Evolutionary conservation across 2,329 filamentous ascomycete species (phyloP).

Genomic region (Aspergillus versicolor): DNA sequence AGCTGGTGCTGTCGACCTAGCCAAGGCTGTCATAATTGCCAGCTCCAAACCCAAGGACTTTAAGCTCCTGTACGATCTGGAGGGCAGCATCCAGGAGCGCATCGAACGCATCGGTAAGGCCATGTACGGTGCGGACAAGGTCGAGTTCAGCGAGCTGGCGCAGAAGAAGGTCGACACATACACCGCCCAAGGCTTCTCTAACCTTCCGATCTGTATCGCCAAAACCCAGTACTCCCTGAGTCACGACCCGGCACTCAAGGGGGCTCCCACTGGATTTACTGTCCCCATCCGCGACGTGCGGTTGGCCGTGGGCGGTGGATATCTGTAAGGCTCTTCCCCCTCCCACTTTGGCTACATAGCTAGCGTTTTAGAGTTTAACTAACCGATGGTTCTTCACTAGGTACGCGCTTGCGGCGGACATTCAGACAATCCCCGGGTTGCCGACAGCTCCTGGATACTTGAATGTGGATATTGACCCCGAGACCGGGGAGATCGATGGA

Average conservation of each 20-base stretch:
- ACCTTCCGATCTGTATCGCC: conserved; percentile 92
- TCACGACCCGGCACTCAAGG: conserved; percentile 91
- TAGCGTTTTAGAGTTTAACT: conserved; percentile 29
- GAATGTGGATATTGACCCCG: conserved; percentile 79
- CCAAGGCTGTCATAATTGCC: conserved; percentile 79
- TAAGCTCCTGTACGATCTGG: conserved; percentile 78
- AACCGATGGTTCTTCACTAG: conserved; percentile 44
- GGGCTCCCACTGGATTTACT: conserved; percentile 89
- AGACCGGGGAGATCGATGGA: conserved; percentile 83
- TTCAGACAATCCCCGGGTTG: conserved; percentile 95
- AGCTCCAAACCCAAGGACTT: conserved; percentile 82
- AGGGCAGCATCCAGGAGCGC: conserved; percentile 78
- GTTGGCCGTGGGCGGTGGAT: conserved; percentile 90
- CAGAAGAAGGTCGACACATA: conserved; percentile 97
- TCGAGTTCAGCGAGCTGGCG: conserved; percentile 91
- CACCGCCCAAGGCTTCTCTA: conserved; percentile 84
- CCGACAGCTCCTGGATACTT: conserved; percentile 94
- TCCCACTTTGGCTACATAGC: neutral
- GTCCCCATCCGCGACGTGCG: conserved; percentile 92
- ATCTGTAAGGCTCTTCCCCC: conserved; percentile 61
- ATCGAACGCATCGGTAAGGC: conserved; percentile 86
- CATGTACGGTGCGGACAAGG: conserved; percentile 89
- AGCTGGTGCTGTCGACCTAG: conserved; percentile 83
- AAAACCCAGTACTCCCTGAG: conserved; percentile 98
- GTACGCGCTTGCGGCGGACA: conserved; percentile 92